Evolutionary conservation across 306 rosid species (phyloP).

Genomic region (Heteromeles arbutifolia): DNA sequence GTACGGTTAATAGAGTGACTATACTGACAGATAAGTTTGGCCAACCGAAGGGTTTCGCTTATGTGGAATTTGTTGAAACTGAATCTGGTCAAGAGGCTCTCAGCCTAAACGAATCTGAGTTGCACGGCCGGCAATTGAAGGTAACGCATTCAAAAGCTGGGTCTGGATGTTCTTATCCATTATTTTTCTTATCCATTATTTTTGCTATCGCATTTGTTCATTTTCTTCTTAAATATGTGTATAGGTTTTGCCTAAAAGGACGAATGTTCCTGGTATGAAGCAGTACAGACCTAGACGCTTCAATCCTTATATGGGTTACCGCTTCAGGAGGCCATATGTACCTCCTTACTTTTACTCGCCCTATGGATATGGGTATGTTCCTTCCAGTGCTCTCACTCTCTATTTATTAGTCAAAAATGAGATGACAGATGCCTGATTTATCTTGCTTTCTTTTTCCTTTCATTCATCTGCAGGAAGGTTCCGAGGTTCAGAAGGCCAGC

Average conservation of each 20-base stretch:
- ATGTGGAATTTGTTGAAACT: slow-evolving; percentile 78
- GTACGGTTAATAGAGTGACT: slow-evolving; percentile 87
- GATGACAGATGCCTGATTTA: slow-evolving; percentile 6
- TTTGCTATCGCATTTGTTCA: neutral
- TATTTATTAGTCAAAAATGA: neutral
- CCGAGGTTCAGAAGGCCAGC: slow-evolving; percentile 73
- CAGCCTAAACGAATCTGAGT: slow-evolving; percentile 67
- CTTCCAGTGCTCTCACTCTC: slow-evolving; percentile 1
- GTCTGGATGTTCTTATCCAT: neutral
- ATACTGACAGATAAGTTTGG: slow-evolving; percentile 87
- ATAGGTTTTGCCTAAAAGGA: slow-evolving; percentile 87
- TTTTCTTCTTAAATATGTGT: neutral
- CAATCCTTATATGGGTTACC: slow-evolving; percentile 63
- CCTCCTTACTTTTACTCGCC: slow-evolving; percentile 76
- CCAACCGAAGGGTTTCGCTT: slow-evolving; percentile 95
- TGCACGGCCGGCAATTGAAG: slow-evolving; percentile 92
- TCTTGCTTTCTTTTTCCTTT: slow-evolving; percentile 6
- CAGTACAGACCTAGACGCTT: slow-evolving; percentile 72
- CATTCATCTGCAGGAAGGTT: slow-evolving; percentile 53
- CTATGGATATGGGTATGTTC: slow-evolving; percentile 81
- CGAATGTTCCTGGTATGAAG: slow-evolving; percentile 96
- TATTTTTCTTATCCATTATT: neutral
- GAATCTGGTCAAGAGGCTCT: slow-evolving; percentile 94
- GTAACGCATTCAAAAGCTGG: slow-evolving; percentile 20
- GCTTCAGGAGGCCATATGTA: slow-evolving; percentile 73